Percentiles rank a stretch among this genome's conserved stretches.
These are phyloP conservation scores for Leccinum disarticulatum DNA, from an alignment of 768 basidiomycete species.

Conservation along the genomic window DNA sequence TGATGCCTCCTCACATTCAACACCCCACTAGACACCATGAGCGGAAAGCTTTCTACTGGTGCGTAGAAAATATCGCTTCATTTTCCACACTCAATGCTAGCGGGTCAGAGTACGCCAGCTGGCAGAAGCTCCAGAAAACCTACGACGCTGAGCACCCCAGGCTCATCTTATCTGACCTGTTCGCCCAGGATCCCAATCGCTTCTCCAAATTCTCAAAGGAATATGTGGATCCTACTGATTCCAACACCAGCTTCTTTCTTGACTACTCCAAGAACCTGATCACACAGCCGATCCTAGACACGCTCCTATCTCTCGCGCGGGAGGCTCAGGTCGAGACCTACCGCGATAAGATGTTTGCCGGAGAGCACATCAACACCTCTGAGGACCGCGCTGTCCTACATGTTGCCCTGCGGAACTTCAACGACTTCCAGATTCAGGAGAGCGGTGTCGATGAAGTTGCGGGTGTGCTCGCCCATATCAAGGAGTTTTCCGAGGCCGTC, in stretches of 20 bases:
- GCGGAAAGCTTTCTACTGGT: conserved; percentile 66
- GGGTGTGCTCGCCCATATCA: conserved; percentile 86
- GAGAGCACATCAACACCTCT: conserved; percentile 97
- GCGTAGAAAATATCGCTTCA: neutral
- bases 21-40: conserved; percentile 41
- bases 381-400: conserved; percentile 97
- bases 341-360: conserved; percentile 92
- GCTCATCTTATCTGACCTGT: conserved; percentile 90
- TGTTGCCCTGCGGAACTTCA: conserved; percentile 81
- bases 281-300: conserved; percentile 77
- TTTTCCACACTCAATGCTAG: neutral
- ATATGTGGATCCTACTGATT: conserved; percentile 66
- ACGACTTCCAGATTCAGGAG: conserved; percentile 80
- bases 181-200: conserved; percentile 81
- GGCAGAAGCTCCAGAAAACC: conserved; percentile 87
- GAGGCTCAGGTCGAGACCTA: conserved; percentile 85
- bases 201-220: conserved; percentile 83
- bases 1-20: conserved; percentile 1
- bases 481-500: conserved; percentile 81
- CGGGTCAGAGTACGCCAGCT: conserved; percentile 74
- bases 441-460: conserved; percentile 79
- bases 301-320: conserved; percentile 75
- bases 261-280: conserved; percentile 98
- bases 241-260: conserved; percentile 78
- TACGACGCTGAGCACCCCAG: conserved; percentile 70